Evolutionary conservation across 805 yeast genomes (phyloP).

Genomic region (Kazachstania kunashirensis): DNA sequence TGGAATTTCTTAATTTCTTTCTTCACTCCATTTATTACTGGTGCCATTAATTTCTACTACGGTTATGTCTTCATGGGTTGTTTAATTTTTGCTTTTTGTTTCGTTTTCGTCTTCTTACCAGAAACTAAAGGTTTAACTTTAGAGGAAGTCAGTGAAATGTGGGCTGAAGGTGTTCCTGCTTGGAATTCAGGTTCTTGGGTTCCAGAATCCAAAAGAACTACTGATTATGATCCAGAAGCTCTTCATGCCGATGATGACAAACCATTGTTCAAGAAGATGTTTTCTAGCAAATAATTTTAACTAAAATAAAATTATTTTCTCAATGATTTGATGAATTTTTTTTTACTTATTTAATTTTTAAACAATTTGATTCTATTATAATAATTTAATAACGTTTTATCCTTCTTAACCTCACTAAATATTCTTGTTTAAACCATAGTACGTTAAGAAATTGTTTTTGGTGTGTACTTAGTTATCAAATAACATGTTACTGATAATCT

Average conservation of each 20-base stretch:
- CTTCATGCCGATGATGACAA: constrained; percentile 11
- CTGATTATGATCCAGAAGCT: constrained; percentile 9
- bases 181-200: constrained; percentile 37
- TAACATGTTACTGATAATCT: too few relatives aligned
- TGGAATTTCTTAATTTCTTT: constrained; percentile 58
- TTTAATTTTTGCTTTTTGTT: constrained; percentile 43
- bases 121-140: constrained; percentile 47
- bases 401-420: too few relatives aligned
- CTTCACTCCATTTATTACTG: constrained; percentile 55
- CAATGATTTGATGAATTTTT: background rate
- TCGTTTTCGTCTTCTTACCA: constrained; percentile 20
- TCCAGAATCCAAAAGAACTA: constrained; percentile 32
- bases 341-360: background rate
- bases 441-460: too few relatives aligned
- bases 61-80: constrained; percentile 55
- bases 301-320: background rate
- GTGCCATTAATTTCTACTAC: constrained; percentile 34
- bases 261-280: constrained; percentile 11
- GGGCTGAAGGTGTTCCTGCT: constrained; percentile 28
- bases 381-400: too few relatives aligned
- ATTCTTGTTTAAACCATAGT: too few relatives aligned
- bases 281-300: background rate
- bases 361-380: background rate
- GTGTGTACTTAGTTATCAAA: too few relatives aligned
- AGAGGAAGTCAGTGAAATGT: constrained; percentile 66